Base-by-base conservation (phyloP, 140 eudicot genomes). In the Erigeron philadelphicus region DNA sequence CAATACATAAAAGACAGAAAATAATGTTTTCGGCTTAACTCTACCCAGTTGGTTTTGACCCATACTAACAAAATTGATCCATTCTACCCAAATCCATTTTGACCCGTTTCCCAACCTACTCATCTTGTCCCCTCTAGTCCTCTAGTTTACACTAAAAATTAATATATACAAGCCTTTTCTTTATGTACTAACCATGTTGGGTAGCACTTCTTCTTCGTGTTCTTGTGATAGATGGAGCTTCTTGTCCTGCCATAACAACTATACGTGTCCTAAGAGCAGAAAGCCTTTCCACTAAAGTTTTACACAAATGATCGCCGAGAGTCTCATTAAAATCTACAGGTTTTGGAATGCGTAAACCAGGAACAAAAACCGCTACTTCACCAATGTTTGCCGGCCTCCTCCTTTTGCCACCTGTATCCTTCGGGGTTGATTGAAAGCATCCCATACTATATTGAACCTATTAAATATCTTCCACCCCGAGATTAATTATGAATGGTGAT, bases 221-320 rank as follows among this genome's bases (percentile, higher is more conserved):
- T 76, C 96, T 82, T 35, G 96, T 91, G 74, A 91, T 79, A 6
- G 96, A 73, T 45, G 92, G 98, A 56, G 85, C 96, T 84, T 92
- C 98, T 84, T 92, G 95, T 55, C 90, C 90, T 46, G 96, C 98
- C 98, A 89, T 86, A 53, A 89, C 95, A 64, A 92, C 98, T 67
- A 92, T 85, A 63, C 92, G 87, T 25, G 93, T 92, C 66, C 98
- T 86, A 66, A 88, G 95, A 69, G 96, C 98, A 54, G 88, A 82
- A 42, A 92, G 81, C 18, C 88, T 90, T 47, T 92, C 96, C 72
- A 83, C 82, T 71, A 89, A 74, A 81, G 75, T 88, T 74, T 86
- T 92, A 46, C 85, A 68, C 31, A 92, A 73, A 19, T 83, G 83
- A 35, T 83, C 85, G 42, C 86, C 87, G 3, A 88, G 85, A 41